phyloP scores from a whole-genome alignment of 2,329 filamentous ascomycete genomes.

The Ilyonectria robusta region DNA sequence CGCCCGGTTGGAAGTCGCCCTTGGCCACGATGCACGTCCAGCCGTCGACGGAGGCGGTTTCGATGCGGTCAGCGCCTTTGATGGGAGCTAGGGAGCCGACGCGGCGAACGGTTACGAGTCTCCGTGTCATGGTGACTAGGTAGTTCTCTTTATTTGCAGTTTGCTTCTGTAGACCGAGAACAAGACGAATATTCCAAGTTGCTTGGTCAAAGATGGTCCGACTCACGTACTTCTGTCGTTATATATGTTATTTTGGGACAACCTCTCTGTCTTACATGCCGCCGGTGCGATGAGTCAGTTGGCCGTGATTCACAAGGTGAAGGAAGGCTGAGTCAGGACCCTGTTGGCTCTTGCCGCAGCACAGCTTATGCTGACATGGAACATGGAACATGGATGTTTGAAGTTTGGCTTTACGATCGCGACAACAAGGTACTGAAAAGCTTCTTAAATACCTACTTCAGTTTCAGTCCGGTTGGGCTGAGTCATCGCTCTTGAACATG shows the following conservation, averaged over 20 bases:
- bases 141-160: not conserved
- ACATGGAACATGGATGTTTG: not conserved
- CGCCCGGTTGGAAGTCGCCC: slow-evolving; percentile 33
- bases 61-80: slow-evolving; percentile 37
- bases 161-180: not conserved
- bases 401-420: not conserved
- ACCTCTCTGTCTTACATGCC: not conserved
- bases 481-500: too few relatives aligned
- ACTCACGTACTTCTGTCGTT: not conserved
- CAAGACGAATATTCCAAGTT: not conserved
- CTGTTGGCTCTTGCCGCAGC: not conserved
- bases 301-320: not conserved
- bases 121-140: slow-evolving; percentile 34
- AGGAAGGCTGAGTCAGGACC: not conserved
- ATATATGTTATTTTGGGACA: not conserved
- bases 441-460: too few relatives aligned
- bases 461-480: too few relatives aligned
- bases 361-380: not conserved
- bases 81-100: slow-evolving; percentile 38
- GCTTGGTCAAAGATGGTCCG: not conserved
- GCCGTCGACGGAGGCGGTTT: slow-evolving; percentile 38
- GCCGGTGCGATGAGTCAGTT: slow-evolving; percentile 1
- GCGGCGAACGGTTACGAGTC: slow-evolving; percentile 41
- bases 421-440: not conserved
- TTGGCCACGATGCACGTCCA: slow-evolving; percentile 42